Conservation (phyloP, 2,329 filamentous ascomycete species). For the Ceratocystis variospora region DNA sequence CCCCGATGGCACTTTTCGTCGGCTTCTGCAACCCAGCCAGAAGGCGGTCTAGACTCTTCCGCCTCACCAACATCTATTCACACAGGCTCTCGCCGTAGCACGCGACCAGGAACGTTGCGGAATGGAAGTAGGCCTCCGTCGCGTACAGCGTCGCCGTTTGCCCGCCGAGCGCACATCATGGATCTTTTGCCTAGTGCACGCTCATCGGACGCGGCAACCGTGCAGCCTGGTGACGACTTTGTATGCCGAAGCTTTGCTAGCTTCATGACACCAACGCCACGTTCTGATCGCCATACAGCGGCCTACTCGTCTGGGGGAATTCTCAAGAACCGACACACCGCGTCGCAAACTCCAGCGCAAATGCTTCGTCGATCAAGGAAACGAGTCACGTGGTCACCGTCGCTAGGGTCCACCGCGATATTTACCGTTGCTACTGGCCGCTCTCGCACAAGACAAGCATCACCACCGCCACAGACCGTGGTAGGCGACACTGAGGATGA, state of each 20-base stretch:
- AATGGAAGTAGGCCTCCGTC: background rate
- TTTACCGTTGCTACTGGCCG: slow-evolving; percentile 12
- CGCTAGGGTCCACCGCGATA: slow-evolving; percentile 14
- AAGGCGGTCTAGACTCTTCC: background rate
- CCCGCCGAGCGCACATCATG: slow-evolving; percentile 13
- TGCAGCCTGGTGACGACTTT: slow-evolving; percentile 11
- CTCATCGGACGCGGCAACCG: slow-evolving; percentile 4
- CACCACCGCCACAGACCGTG: slow-evolving; percentile 7
- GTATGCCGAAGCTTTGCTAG: slow-evolving; percentile 18
- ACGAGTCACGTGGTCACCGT: slow-evolving; percentile 29
- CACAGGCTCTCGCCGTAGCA: background rate
- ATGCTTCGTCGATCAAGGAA: slow-evolving; percentile 19
- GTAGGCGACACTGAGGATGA: background rate
- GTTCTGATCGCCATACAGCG: background rate
- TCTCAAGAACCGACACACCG: slow-evolving; percentile 5
- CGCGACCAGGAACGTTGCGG: background rate
- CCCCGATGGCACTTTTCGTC: background rate
- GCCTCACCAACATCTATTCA: background rate
- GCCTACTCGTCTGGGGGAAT: slow-evolving; percentile 9
- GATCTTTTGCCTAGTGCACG: slow-evolving; percentile 14
- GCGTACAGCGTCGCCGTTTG: background rate
- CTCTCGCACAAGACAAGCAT: slow-evolving; percentile 6
- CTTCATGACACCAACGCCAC: slow-evolving; percentile 13
- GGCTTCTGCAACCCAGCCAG: background rate
- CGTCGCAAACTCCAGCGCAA: background rate